Evolutionary conservation across 129 eudicot genomes (phyloP).

Genomic region (Solidago caesia): DNA sequence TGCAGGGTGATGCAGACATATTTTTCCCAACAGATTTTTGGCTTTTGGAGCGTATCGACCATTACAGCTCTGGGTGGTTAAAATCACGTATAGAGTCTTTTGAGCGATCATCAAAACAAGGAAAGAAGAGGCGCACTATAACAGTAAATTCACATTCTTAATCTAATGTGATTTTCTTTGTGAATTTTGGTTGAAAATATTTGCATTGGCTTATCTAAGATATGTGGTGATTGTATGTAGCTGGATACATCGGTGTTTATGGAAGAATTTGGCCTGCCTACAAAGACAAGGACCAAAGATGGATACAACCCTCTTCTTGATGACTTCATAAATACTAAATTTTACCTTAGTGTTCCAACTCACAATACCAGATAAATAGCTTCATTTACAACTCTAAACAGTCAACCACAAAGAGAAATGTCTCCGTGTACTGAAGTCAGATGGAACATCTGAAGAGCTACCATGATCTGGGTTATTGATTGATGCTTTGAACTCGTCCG

Average conservation of each 20-base stretch:
- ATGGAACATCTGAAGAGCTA: background rate
- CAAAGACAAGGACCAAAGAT: slow-evolving; percentile 87
- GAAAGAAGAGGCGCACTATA: slow-evolving; percentile 86
- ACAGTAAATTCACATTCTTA: slow-evolving; percentile 42
- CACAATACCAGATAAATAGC: slow-evolving; percentile 70
- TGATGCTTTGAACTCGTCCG: background rate
- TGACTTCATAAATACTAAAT: slow-evolving; percentile 90
- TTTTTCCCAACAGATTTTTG: slow-evolving; percentile 96
- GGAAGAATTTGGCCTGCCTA: slow-evolving; percentile 97
- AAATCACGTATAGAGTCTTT: slow-evolving; percentile 38
- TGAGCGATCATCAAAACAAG: slow-evolving; percentile 57
- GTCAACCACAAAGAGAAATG: background rate
- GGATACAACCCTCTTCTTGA: slow-evolving; percentile 96
- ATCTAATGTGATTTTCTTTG: background rate
- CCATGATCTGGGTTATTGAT: background rate
- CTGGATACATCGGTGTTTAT: slow-evolving; percentile 91
- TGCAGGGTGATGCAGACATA: slow-evolving; percentile 92
- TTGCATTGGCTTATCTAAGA: background rate
- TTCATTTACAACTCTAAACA: background rate
- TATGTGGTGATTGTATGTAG: slow-evolving; percentile 36
- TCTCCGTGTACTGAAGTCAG: background rate
- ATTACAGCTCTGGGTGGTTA: slow-evolving; percentile 83
- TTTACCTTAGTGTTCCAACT: slow-evolving; percentile 91
- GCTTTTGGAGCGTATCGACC: slow-evolving; percentile 87
- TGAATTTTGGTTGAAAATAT: background rate